A percentile compares a stretch with the other conserved stretches of the same genome.
Conservation (phyloP, 805 yeast species). For the Cyberlindnera xylosilytica region DNA sequence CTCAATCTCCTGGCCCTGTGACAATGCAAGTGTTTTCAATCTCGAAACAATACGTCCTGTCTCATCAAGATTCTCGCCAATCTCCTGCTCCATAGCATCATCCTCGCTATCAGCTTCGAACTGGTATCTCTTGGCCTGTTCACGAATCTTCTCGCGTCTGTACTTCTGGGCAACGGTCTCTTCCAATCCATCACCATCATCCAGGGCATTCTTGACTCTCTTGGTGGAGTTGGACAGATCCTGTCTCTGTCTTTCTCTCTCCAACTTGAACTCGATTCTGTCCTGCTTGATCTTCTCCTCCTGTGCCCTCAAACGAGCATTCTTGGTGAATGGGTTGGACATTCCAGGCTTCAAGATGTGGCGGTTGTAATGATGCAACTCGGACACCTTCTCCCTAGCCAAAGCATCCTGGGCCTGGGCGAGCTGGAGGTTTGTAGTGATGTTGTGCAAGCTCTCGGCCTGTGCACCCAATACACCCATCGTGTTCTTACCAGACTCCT, state of each 20-base stretch:
- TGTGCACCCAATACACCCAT: constrained; percentile 93
- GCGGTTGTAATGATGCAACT: constrained; percentile 75
- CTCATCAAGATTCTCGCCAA: constrained; percentile 78
- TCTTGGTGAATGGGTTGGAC: constrained; percentile 84
- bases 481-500: constrained; percentile 73
- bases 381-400: constrained; percentile 79
- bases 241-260: constrained; percentile 57
- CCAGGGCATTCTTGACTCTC: constrained; percentile 62
- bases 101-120: constrained; percentile 92
- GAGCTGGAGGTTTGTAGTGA: constrained; percentile 72
- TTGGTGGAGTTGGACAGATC: constrained; percentile 63
- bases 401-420: constrained; percentile 79
- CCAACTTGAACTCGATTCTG: constrained; percentile 57
- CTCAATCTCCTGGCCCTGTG: constrained; percentile 74
- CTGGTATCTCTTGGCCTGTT: constrained; percentile 66
- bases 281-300: constrained; percentile 67
- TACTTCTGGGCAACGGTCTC: constrained; percentile 34
- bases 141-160: constrained; percentile 34
- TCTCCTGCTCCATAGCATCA: constrained; percentile 86
- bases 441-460: constrained; percentile 75
- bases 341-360: constrained; percentile 79
- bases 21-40: constrained; percentile 66
- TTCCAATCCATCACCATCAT: constrained; percentile 33
- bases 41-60: constrained; percentile 66
- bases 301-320: constrained; percentile 65